Evolutionary conservation across 75 land plant species (phyloP), one percentile per base, ranked within the genome.

Genomic region (Adiantum capillusveneris): DNA sequence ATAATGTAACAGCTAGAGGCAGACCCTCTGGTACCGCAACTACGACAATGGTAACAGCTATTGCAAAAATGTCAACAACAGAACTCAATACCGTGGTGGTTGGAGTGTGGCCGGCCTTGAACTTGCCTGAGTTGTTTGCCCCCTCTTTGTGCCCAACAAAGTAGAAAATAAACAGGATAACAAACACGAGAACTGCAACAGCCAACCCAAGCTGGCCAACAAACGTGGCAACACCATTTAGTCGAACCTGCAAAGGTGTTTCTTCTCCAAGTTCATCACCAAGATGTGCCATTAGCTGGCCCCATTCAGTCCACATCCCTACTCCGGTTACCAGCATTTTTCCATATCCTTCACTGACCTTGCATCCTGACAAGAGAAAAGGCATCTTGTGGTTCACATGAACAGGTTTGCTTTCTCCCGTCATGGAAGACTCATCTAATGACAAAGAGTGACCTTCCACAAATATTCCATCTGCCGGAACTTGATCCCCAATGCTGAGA

Each of bases 11-110:
- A 1, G 95, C 95, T 52, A 89, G 55, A 7, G 95, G 90, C 22
- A 89, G 58, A 12, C 90, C 95, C 42, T 86, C 95, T 0, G 95
- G 95, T 36, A 89, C 80, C 0, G 90, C 95, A 16, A 89, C 90
- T 51, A 88, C 88, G 3, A 88, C 85, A 25, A 84, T 88, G 5
- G 85, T 82, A 16, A 88, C 83, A 7, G 84, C 84, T 25, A 54
- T 65, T 12, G 80, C 67, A 25, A 84, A 60, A 14, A 84, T 71
- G 0, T 59, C 0, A 14, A 77, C 63, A 16, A 84, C 48, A 0
- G 62, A 41, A 49, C 73, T 77, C 12, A 77, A 19, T 11, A 74
- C 19, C 22, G 56, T 59, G 25, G 60, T 57, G n/a, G 25, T n/a
- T 14, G 29, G 24, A 5, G 66, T 78, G 25, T 65, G 31, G 1